A percentile compares a stretch with the other conserved stretches of the same genome.
These are phyloP conservation scores for Podospora pseudoanserina DNA, from an alignment of 495 filamentous ascomycete species.

Conservation along the genomic window DNA sequence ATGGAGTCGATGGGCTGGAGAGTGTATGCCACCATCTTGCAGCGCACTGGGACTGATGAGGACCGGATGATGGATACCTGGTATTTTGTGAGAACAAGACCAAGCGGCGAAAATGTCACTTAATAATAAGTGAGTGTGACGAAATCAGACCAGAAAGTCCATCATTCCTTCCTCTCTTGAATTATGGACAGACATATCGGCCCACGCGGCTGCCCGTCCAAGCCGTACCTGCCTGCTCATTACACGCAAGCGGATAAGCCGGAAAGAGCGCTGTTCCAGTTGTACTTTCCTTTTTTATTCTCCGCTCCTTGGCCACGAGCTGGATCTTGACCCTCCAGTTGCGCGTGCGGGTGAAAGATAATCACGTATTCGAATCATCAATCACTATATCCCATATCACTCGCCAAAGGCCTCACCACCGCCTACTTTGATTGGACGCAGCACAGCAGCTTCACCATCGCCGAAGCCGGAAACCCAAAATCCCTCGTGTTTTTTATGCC, in stretches of 20 bases:
- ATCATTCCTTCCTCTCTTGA: neutral
- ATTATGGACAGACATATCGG: neutral
- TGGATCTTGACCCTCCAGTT: neutral
- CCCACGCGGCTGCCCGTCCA: neutral
- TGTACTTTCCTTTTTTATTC: neutral
- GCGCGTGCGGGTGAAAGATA: neutral
- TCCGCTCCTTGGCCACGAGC: too few relatives aligned
- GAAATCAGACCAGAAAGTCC: neutral
- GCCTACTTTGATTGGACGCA: neutral
- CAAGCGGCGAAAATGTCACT: neutral
- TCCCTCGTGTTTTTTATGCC: neutral
- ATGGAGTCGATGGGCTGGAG: slow-evolving; percentile 21
- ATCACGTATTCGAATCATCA: neutral
- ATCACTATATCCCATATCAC: neutral
- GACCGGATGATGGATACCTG: slow-evolving; percentile 20
- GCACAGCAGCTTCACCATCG: neutral
- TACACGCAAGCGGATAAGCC: neutral
- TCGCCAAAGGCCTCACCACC: neutral
- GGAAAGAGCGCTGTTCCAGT: neutral
- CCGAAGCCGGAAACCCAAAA: neutral
- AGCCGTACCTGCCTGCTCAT: neutral
- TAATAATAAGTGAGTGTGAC: neutral
- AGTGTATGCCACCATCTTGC: slow-evolving; percentile 12
- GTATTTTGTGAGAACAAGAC: slow-evolving; percentile 19
- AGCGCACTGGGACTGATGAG: slow-evolving; percentile 21